These are phyloP conservation scores for Immersiporthe knoxdaviesiana DNA, from an alignment of 2,329 filamentous ascomycete genomes.

Conservation along the genomic window DNA sequence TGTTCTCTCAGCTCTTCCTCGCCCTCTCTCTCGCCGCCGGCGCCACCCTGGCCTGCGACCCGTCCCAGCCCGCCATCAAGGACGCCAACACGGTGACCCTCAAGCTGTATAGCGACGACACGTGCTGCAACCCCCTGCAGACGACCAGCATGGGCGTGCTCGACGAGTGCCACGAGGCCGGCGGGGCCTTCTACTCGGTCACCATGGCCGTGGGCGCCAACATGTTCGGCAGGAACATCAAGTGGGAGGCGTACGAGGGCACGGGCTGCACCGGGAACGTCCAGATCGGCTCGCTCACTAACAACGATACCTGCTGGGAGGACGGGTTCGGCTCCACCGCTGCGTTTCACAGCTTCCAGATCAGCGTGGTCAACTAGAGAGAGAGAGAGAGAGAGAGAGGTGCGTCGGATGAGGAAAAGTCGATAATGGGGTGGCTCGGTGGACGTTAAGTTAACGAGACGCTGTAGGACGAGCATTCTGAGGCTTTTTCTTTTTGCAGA, in stretches of 20 bases:
- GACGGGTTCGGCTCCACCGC: background rate
- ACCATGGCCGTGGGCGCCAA: background rate
- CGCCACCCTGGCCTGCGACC: background rate
- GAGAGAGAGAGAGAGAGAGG: too few species aligned
- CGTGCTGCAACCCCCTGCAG: conserved; percentile 4
- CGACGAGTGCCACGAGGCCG: conserved; percentile 1
- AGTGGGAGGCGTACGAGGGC: background rate
- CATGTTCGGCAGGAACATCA: background rate
- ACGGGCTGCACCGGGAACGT: background rate
- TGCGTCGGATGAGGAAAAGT: background rate
- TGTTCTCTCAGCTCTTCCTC: background rate
- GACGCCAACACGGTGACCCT: background rate
- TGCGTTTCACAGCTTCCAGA: background rate
- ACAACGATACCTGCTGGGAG: background rate
- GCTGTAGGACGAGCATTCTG: background rate
- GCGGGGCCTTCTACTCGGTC: background rate
- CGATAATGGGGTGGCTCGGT: background rate
- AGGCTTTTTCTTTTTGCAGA: background rate
- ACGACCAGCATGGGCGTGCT: background rate
- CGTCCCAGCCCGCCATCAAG: background rate
- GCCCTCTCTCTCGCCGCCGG: background rate
- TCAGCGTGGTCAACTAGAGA: background rate
- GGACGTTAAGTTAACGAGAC: background rate
- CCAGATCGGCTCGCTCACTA: background rate
- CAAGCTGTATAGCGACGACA: conserved; percentile 3